A percentile compares a stretch with the other conserved stretches of the same genome.
These are phyloP conservation scores for Cephaloascus fragrans DNA, from an alignment of 805 yeast genomes.

Conservation along the genomic window DNA sequence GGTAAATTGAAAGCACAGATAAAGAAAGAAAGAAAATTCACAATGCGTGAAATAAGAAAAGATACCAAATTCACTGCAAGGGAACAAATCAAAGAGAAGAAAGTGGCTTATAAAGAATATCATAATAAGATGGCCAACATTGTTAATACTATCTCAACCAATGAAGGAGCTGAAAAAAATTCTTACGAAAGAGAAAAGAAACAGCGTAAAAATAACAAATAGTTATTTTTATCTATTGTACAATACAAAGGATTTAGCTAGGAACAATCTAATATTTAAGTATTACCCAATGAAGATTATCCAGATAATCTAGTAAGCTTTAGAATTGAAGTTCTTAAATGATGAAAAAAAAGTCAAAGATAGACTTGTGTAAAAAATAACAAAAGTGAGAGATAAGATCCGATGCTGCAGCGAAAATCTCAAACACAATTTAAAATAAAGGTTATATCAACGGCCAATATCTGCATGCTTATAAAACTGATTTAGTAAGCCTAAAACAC, in stretches of 20 bases:
- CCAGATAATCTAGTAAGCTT: too few relatives aligned
- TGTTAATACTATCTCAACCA: constrained; percentile 79
- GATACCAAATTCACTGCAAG: constrained; percentile 83
- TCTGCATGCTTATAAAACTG: constrained; percentile 58
- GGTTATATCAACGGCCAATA: constrained; percentile 15
- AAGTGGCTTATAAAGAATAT: constrained; percentile 63
- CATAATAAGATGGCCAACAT: constrained; percentile 86
- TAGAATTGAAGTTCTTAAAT: too few relatives aligned
- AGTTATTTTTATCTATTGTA: too few relatives aligned
- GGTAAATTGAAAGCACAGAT: constrained; percentile 74
- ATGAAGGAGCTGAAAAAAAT: constrained; percentile 92
- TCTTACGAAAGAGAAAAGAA: constrained; percentile 82
- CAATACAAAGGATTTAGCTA: too few relatives aligned
- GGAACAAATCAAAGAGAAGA: constrained; percentile 73
- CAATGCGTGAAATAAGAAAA: constrained; percentile 82
- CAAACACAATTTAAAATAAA: too few relatives aligned
- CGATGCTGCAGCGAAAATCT: too few relatives aligned
- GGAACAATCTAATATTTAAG: too few relatives aligned
- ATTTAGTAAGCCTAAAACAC: constrained; percentile 73
- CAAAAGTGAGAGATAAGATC: too few relatives aligned
- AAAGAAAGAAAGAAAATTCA: constrained; percentile 86
- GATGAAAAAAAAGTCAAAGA: too few relatives aligned
- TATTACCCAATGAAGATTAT: too few relatives aligned
- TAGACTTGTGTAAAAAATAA: too few relatives aligned
- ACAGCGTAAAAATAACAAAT: constrained; percentile 46